Conservation (phyloP, 352 stramenopile genomes). For the Aphanomyces invadans region DNA sequence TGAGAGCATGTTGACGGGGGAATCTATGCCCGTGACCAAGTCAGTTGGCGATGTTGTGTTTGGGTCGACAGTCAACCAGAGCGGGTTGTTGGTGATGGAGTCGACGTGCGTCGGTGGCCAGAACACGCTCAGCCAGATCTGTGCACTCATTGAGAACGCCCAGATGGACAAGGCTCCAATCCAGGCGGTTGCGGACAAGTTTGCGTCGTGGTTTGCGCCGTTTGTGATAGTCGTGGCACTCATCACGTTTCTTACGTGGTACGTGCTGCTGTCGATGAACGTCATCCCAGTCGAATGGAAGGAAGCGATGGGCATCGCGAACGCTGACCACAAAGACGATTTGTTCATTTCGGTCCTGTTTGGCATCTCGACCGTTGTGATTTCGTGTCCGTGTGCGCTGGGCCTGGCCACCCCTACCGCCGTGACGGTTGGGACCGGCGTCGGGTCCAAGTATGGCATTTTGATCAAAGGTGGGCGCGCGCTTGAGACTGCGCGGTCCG, state of each 20-base stretch:
- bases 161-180: conserved; percentile 31
- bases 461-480: conserved; percentile 75
- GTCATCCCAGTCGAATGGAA: conserved; percentile 36
- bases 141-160: conserved; percentile 29
- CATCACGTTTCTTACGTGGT: conserved; percentile 30
- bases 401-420: conserved; percentile 77
- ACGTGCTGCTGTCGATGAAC: conserved; percentile 27
- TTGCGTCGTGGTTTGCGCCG: conserved; percentile 57
- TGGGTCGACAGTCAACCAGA: conserved; percentile 50
- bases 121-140: conserved; percentile 57
- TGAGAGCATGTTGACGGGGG: conserved; percentile 32
- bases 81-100: conserved; percentile 24
- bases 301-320: conserved; percentile 1
- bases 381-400: conserved; percentile 67
- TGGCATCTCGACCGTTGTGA: conserved; percentile 37
- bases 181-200: conserved; percentile 49
- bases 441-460: conserved; percentile 68
- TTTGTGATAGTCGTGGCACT: conserved; percentile 39
- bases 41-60: conserved; percentile 71
- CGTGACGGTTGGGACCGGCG: conserved; percentile 76
- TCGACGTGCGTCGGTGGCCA: conserved; percentile 36
- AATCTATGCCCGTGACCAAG: conserved; percentile 30
- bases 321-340: conserved; percentile 20
- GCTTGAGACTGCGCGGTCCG: conserved; percentile 61
- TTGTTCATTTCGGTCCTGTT: conserved; percentile 31